Base-by-base conservation (phyloP, 2,329 filamentous ascomycete species). In the Colletotrichum chlorophyti region DNA sequence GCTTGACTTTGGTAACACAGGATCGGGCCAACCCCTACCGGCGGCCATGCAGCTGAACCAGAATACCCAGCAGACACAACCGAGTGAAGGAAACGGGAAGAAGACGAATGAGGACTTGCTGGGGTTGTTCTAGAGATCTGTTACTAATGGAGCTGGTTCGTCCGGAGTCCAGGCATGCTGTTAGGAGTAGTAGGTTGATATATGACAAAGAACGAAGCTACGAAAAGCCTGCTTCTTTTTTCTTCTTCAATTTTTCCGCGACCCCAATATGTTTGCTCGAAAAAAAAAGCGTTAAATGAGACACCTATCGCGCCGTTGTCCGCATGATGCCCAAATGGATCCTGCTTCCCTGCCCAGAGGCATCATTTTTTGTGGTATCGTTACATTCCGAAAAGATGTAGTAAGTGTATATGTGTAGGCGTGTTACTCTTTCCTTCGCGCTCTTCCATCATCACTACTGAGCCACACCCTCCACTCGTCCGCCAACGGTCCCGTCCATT, bases 1-100 rank as follows among this genome's bases (percentile, higher is more conserved):
- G 5, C 80, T 99, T 76, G 88, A 91, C 75, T 79, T 99, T 69
- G 84, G 87, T 42, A 86, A 84, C 35, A 76, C 78, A 5, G 52
- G 53, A 21, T 65, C 68, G 46, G 84, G 79, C 63, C 84, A 88
- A 64, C 86, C 90, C 15, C 82, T 89, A 27, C 87, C 89, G 14
- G 79, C 89, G 5, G 78, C 80, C 10, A 83, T 85, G 70, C 83
- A 90, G 68, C 70, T 86, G 63, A 73, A 76, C 46, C 70, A 73
- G 47, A 52, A 52, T n/a, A 31, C 31, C 19, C 67, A 69, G 5
- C 71, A 75, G 29, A 74, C 41, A 68, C 67, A 58, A 11, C 66
- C 72, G 17, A 68, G 65, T 26, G 68, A 66, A 40, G 70, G 70
- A 63, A 77, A 78, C 62, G 72, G 77, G 41, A 83, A 85, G 72